phyloP scores from a whole-genome alignment of 768 basidiomycete species.

The Lyophyllum semitale region DNA sequence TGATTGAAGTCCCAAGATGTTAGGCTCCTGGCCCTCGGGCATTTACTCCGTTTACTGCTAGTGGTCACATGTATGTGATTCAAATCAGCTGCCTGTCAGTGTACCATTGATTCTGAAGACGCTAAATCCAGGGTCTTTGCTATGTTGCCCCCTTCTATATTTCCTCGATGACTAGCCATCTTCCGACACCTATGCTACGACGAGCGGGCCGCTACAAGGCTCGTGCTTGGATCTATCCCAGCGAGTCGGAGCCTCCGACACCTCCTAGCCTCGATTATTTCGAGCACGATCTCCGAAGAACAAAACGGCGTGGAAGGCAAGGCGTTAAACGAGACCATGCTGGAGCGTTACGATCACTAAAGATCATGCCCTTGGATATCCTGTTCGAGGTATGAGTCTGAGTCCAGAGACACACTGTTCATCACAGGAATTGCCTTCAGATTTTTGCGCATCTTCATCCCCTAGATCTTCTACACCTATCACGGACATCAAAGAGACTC shows the following conservation, averaged over 20 bases:
- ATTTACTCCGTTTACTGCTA: not conserved
- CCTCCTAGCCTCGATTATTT: slow-evolving; percentile 4
- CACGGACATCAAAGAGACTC: slow-evolving; percentile 38
- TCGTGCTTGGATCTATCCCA: slow-evolving; percentile 1
- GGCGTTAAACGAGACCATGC: not conserved
- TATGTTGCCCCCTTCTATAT: not conserved
- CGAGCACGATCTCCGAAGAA: slow-evolving; percentile 4
- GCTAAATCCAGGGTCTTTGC: not conserved
- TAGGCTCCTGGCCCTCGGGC: too few relatives aligned
- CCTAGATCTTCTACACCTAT: slow-evolving; percentile 37
- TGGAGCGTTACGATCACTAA: not conserved
- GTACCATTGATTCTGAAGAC: not conserved
- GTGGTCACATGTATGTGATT: not conserved
- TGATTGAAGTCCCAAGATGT: too few relatives aligned
- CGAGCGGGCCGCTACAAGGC: not conserved
- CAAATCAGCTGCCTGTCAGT: not conserved
- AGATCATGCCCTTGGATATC: slow-evolving; percentile 21
- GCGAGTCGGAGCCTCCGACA: slow-evolving; percentile 4
- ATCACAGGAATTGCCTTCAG: slow-evolving; percentile 16
- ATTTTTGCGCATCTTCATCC: slow-evolving; percentile 38
- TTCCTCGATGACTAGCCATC: not conserved
- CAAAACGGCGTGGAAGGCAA: not conserved
- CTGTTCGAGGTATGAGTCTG: slow-evolving; percentile 19
- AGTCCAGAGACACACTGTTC: not conserved
- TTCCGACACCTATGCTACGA: not conserved